Base-by-base conservation (phyloP, 257 asterid genomes). In the Nicotiana otophora region DNA sequence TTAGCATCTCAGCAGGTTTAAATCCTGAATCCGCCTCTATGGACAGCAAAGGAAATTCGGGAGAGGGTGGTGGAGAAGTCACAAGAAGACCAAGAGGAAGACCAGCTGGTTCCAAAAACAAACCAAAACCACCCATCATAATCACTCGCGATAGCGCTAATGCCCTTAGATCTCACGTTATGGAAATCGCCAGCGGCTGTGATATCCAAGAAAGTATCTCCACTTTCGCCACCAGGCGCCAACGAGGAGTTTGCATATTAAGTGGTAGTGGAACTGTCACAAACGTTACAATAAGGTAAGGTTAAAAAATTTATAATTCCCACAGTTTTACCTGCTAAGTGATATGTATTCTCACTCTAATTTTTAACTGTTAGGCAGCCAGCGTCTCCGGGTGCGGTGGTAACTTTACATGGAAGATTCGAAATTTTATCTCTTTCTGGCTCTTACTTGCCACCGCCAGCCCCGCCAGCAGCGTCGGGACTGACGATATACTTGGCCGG, bases 121-220 rank as follows among this genome's bases (percentile, higher is more conserved):
- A 92, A 80, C 97, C 98, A 0, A 96, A 93, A 64, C 98, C 99
- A 1, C 99, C 99, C 1, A 94, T 96, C 81, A 94, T 96, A 54
- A 92, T 96, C 88, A 96, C 98, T 0, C 92, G 99, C 0, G 99
- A 96, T 85, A 94, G 97, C 72, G 94, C 99, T 5, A 94, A 96
- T 58, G 98, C 99, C 0, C 93, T 94, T 81, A 84, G 94, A 80
- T 96, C 99, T 75, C 98, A 95, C 68, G 96, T 95, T 0, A 90
- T 95, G 93, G 99, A 95, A 61, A 81, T 95, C 30, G 91, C 97
- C 4, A 87, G 61, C 2, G 96, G 94, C 14, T 95, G 97, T 85
- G 99, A 95, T 82, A 86, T 95, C 5, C 97, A 91, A 20, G 98
- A 91, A 6, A 91, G 99, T 84, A 83, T 95, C 42, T 91, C 97